Base-by-base conservation (phyloP, 2,329 filamentous ascomycete species). In the Fusarium cyanostomum region DNA sequence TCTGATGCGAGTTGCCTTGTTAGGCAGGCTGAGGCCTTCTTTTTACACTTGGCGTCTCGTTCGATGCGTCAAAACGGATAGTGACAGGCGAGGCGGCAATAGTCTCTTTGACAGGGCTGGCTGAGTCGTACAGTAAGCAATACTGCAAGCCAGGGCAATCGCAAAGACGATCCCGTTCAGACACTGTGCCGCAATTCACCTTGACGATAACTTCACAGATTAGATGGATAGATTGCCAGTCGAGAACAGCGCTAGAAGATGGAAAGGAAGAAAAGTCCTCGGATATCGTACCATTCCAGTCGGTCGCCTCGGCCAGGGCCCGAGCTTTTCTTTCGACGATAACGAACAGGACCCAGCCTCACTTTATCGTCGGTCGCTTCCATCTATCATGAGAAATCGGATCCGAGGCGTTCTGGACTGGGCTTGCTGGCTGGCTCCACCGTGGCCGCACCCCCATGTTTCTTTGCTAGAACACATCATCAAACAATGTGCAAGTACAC, bases 101-200 rank as follows among this genome's bases (percentile, higher is more conserved):
- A 44, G 53, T 53, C 18, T 18, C 15, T 27, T 30, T 33, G 52
- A 55, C 49, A 34, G 27, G 59, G 61, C 61, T 64, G 61, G 60
- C 61, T 64, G 61, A 64, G 42, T 31, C 39, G 34, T 44, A 51
- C 55, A 41, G 35, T 51, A 57, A 59, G 48, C 59, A 59, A 43
- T 37, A 21, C 4, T 4, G 4, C 21, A 21, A 6, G 21, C 21
- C 21, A 21, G 21, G 39, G 13, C 35, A 51, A 51, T 50, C 27
- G 37, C n/a, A 33, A 31, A 45, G 43, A 43, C n/a, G 35, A 18
- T 33, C 16, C 59, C 35, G 12, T 21, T 9, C 37, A 49, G 44
- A 16, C 61, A 64, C 61, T 56, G 61, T 64, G 61, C 50, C 42
- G 21, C 57, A 44, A 26, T 52, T 34, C 37, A 33, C 30, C 24